A percentile compares a stretch with the other conserved stretches of the same genome.
Conservation (phyloP, 2,329 filamentous ascomycete genomes). For the Fusarium cicatricum region DNA sequence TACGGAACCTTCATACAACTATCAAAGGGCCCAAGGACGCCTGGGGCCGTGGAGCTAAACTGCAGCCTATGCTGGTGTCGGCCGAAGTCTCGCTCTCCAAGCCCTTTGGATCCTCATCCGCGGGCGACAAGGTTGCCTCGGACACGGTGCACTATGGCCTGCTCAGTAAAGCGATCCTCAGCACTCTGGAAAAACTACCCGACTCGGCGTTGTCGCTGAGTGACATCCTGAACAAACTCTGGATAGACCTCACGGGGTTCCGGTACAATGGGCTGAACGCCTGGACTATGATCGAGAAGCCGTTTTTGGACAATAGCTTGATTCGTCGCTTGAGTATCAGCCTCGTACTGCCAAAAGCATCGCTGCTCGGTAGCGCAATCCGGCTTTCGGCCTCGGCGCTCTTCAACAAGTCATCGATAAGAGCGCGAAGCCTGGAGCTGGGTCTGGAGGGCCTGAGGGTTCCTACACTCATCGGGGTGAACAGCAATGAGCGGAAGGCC, state of each 20-base stretch:
- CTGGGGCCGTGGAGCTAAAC: slow-evolving; percentile 67
- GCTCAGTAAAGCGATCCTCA: slow-evolving; percentile 71
- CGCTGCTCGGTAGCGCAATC: slow-evolving; percentile 69
- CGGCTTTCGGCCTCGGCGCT: slow-evolving; percentile 58
- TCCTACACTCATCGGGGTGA: slow-evolving; percentile 76
- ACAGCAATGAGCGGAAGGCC: slow-evolving; percentile 71
- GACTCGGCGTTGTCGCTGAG: slow-evolving; percentile 34
- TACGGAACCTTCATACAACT: slow-evolving; percentile 68
- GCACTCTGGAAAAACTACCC: slow-evolving; percentile 48
- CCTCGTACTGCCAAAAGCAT: slow-evolving; percentile 72
- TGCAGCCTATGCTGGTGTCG: slow-evolving; percentile 70
- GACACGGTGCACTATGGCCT: slow-evolving; percentile 81
- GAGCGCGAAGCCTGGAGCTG: slow-evolving; percentile 48
- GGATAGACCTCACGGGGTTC: slow-evolving; percentile 44
- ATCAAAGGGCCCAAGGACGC: slow-evolving; percentile 69
- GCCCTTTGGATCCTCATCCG: slow-evolving; percentile 65
- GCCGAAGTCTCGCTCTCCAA: slow-evolving; percentile 64
- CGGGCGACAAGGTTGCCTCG: slow-evolving; percentile 66
- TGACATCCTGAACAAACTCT: slow-evolving; percentile 45
- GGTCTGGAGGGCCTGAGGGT: slow-evolving; percentile 66
- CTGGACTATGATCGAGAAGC: slow-evolving; percentile 7
- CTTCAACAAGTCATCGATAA: slow-evolving; percentile 46
- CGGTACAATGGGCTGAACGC: slow-evolving; percentile 22
- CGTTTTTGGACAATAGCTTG: slow-evolving; percentile 45
- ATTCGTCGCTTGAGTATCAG: slow-evolving; percentile 61